Evolutionary conservation across 2,329 filamentous ascomycete species (phyloP), one percentile per base, ranked within the genome.

Genomic region (Colletotrichum sp.): DNA sequence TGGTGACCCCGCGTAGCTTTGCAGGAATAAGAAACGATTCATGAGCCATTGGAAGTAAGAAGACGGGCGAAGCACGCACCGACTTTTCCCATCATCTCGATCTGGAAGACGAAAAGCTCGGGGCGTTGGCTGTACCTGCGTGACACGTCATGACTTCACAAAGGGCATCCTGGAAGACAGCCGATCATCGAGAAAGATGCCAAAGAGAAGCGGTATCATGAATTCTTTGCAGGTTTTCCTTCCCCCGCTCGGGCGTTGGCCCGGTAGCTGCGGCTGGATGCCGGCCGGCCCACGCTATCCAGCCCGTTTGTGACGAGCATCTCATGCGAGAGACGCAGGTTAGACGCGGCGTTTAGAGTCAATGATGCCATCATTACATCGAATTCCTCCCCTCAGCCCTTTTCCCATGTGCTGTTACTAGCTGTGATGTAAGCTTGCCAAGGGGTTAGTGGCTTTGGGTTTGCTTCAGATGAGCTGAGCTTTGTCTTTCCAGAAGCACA

Each of bases 141-240:
- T 16, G 4, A 57, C 52, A 75, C 76, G 76, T 77, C 76, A 77
- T 77, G 76, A 77, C 76, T 72, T 59, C 34, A 24, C 24, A 28
- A 34, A 62, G n/a, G 18, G 13, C 49, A 76, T 74, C 66, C 39
- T 18, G 39, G 30, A 2, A 39, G 24, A 15, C 15, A 34, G 39
- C 62, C 39, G 32, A 69, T 69, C 57, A 77, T 76, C 75, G 64
- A 72, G 32, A 30, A 55, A 57, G 15, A 36, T 36, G n/a, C 12
- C 24, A 34, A 21, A 34, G 13, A 4, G 21, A 32, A 18, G 59
- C 26, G 4, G 9, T 24, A 63, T 15, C 26, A 57, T 15, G 34
- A 5, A 52, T 21, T 52, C 44, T 52, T 21, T 10, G 44, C 44
- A 12, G n/a, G 16, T 9, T 49, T 21, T 21, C 3, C 1, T n/a